phyloP scores from a whole-genome alignment of 805 yeast genomes.

The Saccharomycopsis sp. region DNA sequence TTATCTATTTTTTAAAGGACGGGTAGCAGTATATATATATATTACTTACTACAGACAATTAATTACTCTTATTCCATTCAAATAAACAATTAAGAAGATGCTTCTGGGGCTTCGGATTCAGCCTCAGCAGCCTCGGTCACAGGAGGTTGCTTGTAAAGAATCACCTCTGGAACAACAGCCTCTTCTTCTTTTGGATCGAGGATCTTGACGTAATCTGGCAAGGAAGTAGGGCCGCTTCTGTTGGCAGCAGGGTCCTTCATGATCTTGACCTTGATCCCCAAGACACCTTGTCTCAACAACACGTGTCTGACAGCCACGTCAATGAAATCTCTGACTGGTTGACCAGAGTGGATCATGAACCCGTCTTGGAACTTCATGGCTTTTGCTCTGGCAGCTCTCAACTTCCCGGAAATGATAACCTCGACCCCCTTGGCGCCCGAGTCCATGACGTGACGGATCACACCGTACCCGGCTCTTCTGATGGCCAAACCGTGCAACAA shows the following conservation, averaged over 20 bases:
- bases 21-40: neutral
- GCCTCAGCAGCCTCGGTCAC: slow-evolving; percentile 24
- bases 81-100: slow-evolving; percentile 4
- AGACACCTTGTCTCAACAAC: slow-evolving; percentile 98
- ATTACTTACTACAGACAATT: neutral
- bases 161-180: slow-evolving; percentile 68
- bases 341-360: slow-evolving; percentile 99
- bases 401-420: slow-evolving; percentile 99
- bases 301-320: slow-evolving; percentile 99
- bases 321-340: slow-evolving; percentile 97
- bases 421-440: slow-evolving; percentile 99
- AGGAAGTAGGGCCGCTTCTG: slow-evolving; percentile 78
- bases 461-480: slow-evolving; percentile 99
- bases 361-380: slow-evolving; percentile 99
- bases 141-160: slow-evolving; percentile 48
- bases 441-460: slow-evolving; percentile 99
- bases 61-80: neutral
- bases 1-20: neutral
- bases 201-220: slow-evolving; percentile 92
- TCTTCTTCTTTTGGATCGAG: slow-evolving; percentile 94
- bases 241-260: slow-evolving; percentile 96
- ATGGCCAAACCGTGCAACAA: slow-evolving; percentile 97
- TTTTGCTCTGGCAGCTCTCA: slow-evolving; percentile 99
- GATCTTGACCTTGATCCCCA: slow-evolving; percentile 98
- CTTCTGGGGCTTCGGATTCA: slow-evolving; percentile 22